Percentiles rank a stretch among this genome's conserved stretches.
Evolutionary conservation across 345 rosid species (phyloP).

Genomic region (Melaleuca alternifolia): DNA sequence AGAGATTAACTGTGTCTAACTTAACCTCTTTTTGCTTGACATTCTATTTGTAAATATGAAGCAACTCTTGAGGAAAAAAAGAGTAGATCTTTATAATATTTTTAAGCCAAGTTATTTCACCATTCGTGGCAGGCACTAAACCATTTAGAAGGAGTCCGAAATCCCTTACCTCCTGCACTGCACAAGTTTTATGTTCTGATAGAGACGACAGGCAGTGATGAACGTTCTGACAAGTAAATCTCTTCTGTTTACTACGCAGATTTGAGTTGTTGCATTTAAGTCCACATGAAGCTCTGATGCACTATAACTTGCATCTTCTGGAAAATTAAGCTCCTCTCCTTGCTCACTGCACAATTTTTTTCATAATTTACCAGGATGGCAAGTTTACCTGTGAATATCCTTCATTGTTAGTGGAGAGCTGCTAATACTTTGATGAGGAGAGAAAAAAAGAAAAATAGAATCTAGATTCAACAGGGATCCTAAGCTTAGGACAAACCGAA

Average conservation of each 20-base stretch:
- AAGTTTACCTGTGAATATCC: not conserved
- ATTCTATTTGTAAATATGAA: not conserved
- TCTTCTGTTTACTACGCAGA: not conserved
- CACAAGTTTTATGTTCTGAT: conserved; percentile 84
- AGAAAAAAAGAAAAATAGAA: not conserved
- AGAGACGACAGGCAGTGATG: conserved; percentile 82
- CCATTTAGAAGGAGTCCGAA: conserved; percentile 79
- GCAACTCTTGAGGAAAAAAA: not conserved
- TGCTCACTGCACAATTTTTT: not conserved
- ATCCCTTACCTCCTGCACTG: conserved; percentile 59
- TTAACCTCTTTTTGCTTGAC: not conserved
- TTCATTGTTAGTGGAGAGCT: not conserved
- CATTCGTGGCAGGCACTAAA: conserved; percentile 40
- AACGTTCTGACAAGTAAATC: conserved; percentile 53
- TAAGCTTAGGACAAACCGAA: not conserved
- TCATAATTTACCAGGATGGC: not conserved
- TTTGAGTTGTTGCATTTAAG: not conserved
- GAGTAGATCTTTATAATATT: not conserved
- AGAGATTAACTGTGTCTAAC: not conserved
- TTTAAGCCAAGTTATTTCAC: not conserved
- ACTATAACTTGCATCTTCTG: not conserved
- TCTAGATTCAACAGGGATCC: not conserved
- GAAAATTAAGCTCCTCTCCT: not conserved
- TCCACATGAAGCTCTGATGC: not conserved
- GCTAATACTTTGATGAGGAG: not conserved